phyloP scores from a whole-genome alignment of 2,329 filamentous ascomycete genomes.

The Aureobasidium sp. region DNA sequence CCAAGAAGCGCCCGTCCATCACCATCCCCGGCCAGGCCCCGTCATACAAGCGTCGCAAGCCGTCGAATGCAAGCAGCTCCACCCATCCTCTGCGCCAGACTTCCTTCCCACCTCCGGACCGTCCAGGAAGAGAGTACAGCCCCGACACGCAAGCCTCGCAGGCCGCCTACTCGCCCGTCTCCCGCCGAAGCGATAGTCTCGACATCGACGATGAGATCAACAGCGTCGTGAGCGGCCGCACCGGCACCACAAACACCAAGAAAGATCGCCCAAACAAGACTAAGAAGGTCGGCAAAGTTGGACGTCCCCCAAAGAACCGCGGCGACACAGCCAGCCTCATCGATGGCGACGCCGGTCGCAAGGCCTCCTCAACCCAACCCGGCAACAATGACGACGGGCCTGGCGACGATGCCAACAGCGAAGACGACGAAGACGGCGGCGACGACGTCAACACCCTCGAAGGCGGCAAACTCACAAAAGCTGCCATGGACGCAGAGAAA shows the following conservation, averaged over 20 bases:
- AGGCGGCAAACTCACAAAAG: conserved; percentile 46
- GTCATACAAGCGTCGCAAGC: conserved; percentile 60
- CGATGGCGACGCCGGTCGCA: conserved; percentile 16
- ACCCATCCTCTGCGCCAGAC: conserved; percentile 71
- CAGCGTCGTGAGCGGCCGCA: conserved; percentile 24
- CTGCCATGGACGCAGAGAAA: conserved; percentile 59
- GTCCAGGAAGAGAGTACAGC: conserved; percentile 24
- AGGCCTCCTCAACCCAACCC: conserved; percentile 9
- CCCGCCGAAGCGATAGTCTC: conserved; percentile 19
- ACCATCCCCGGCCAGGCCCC: conserved; percentile 41
- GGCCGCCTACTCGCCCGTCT: conserved; percentile 13
- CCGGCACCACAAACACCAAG: neutral
- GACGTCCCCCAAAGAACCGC: conserved; percentile 12
- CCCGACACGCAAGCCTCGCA: conserved; percentile 17
- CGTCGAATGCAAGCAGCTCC: conserved; percentile 54
- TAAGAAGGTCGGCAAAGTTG: conserved; percentile 16
- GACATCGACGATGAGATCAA: conserved; percentile 31
- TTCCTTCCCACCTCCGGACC: conserved; percentile 60
- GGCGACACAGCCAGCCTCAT: conserved; percentile 14
- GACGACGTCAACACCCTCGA: conserved; percentile 53
- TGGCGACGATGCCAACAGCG: conserved; percentile 40
- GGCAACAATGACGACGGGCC: conserved; percentile 38
- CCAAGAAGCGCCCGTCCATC: conserved; percentile 58
- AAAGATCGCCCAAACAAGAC: conserved; percentile 36
- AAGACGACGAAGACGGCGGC: conserved; percentile 48